These are phyloP conservation scores for Acanthamoeba healyi DNA, from an alignment of 208 protist species.

Conservation along the genomic window DNA sequence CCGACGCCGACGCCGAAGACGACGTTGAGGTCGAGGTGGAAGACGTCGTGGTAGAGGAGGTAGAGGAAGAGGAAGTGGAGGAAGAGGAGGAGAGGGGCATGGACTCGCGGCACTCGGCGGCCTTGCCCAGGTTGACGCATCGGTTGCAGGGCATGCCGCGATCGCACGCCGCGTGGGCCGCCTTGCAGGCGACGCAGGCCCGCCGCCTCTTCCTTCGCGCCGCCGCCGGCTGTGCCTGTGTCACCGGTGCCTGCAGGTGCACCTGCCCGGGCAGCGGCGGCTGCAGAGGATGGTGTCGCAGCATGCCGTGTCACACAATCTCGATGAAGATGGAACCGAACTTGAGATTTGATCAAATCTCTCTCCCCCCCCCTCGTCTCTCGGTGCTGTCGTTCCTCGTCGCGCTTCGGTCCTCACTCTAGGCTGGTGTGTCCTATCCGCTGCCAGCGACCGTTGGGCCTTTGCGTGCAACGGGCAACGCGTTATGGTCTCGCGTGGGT, in stretches of 20 bases:
- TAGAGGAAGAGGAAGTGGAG: constrained; percentile 1
- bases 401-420: too few relatives aligned
- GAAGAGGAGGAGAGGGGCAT: not conserved
- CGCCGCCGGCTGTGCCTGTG: not conserved
- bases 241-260: not conserved
- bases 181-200: constrained; percentile 69
- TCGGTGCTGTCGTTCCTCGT: too few relatives aligned
- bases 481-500: too few relatives aligned
- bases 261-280: not conserved
- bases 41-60: not conserved
- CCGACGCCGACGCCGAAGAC: not conserved
- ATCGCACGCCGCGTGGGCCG: constrained; percentile 69
- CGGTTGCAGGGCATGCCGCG: constrained; percentile 38
- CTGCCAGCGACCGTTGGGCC: too few relatives aligned
- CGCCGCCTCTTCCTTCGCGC: constrained; percentile 61
- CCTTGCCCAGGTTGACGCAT: constrained; percentile 59
- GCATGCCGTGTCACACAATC: not conserved
- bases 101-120: constrained; percentile 48
- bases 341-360: not conserved
- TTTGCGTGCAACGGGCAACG: too few relatives aligned
- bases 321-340: too few relatives aligned
- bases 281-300: not conserved
- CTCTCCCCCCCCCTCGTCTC: too few relatives aligned
- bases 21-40: not conserved
- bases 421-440: too few relatives aligned